phyloP scores from a whole-genome alignment of 2,329 filamentous ascomycete genomes.

The Blumeria hordei region DNA sequence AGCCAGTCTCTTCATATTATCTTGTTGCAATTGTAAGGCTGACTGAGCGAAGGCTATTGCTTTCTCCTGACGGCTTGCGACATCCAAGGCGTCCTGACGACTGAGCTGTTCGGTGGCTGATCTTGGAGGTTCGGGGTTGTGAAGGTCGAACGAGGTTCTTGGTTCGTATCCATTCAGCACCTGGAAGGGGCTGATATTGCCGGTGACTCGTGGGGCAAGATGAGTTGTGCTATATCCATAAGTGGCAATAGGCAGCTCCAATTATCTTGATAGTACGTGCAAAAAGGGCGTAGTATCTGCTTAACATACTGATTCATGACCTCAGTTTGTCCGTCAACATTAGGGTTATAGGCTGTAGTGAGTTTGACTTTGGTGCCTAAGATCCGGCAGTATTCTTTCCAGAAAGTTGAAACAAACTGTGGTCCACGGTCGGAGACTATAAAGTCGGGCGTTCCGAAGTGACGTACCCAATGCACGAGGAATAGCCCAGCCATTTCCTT shows the following conservation, averaged over 20 bases:
- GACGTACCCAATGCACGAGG: neutral
- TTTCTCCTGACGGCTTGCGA: neutral
- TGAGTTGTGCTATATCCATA: neutral
- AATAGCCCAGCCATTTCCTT: conserved; percentile 1
- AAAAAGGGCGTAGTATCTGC: neutral
- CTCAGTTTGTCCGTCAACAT: neutral
- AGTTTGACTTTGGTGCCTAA: conserved; percentile 2
- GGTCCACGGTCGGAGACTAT: conserved; percentile 5
- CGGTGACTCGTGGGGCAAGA: neutral
- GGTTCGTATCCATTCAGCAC: neutral
- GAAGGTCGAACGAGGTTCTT: neutral
- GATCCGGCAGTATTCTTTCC: neutral
- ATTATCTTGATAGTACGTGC: neutral
- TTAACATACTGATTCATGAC: neutral
- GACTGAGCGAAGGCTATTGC: neutral
- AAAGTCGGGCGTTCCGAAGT: neutral
- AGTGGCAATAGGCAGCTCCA: neutral
- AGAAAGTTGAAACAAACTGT: conserved; percentile 3
- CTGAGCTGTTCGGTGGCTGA: neutral
- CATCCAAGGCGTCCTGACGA: no score
- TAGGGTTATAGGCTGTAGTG: neutral
- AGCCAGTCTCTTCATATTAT: neutral
- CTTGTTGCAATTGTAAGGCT: neutral
- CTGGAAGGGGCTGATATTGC: neutral
- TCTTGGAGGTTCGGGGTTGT: neutral